A percentile compares a stretch with the other conserved stretches of the same genome.
phyloP scores from a whole-genome alignment of 768 basidiomycete genomes.

The Omphalotus guepiniiformis region DNA sequence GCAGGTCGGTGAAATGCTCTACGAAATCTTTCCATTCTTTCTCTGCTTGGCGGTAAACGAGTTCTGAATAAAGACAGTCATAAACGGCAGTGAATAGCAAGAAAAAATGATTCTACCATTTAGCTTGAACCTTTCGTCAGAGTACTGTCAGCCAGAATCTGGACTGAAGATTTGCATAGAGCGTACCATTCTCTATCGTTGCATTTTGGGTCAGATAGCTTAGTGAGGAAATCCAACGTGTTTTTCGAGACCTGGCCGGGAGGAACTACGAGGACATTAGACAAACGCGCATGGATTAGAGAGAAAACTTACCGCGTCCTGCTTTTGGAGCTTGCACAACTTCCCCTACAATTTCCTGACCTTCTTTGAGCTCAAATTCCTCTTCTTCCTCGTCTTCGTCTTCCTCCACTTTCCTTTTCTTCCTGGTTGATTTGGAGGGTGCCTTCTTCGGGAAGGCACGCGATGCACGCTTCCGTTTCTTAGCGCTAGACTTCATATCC shows the following conservation, averaged over 20 bases:
- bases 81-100: background rate
- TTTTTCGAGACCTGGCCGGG: conserved; percentile 85
- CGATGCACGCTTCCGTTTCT: conserved; percentile 20
- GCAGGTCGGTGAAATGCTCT: conserved; percentile 59
- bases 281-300: background rate
- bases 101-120: conserved; percentile 45
- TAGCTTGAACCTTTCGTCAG: conserved; percentile 70
- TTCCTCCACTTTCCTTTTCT: conserved; percentile 26
- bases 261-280: conserved; percentile 48
- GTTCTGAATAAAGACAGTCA: conserved; percentile 40
- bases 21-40: conserved; percentile 88
- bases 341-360: conserved; percentile 66
- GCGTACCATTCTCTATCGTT: conserved; percentile 83
- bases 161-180: background rate
- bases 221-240: conserved; percentile 70
- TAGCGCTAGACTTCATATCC: conserved; percentile 17
- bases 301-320: conserved; percentile 57
- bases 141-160: background rate
- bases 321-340: conserved; percentile 80
- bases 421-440: conserved; percentile 17
- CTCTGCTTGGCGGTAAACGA: conserved; percentile 77
- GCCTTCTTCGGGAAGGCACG: conserved; percentile 14
- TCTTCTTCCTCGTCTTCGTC: conserved; percentile 35
- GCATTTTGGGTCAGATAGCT: conserved; percentile 67
- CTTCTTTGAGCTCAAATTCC: conserved; percentile 50